Conservation (phyloP, 225 moss, liverwort and hornwort genomes). For the Polytrichum formosum region DNA sequence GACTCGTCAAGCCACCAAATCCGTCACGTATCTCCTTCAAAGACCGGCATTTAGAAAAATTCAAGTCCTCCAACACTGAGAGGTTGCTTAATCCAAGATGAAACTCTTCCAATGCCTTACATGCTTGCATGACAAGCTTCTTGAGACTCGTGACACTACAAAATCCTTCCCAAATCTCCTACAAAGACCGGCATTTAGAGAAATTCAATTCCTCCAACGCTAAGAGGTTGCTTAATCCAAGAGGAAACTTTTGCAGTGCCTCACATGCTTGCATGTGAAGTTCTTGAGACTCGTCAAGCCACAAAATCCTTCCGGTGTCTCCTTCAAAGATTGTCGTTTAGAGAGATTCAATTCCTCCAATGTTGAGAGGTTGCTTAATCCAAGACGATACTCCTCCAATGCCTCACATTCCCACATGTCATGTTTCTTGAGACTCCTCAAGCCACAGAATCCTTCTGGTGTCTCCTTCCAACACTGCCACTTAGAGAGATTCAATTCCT, state of each 20-base stretch:
- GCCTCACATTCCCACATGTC: background rate
- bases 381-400: background rate
- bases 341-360: background rate
- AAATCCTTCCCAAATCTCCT: background rate
- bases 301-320: background rate
- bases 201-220: background rate
- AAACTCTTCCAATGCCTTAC: background rate
- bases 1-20: no score
- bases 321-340: background rate
- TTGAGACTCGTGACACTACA: background rate
- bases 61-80: no score
- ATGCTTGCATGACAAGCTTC: background rate
- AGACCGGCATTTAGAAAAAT: no score
- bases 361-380: background rate
- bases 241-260: background rate
- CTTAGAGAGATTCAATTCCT: background rate
- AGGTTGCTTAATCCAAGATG: no score
- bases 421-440: background rate
- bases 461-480: background rate
- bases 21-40: no score
- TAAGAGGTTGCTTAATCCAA: background rate
- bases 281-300: background rate
- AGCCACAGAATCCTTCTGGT: background rate
- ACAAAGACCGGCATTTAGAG: background rate
- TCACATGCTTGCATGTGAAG: background rate